These are phyloP conservation scores for Batkoa obscura DNA, from an alignment of 371 early-diverging fungal genomes.

Conservation along the genomic window DNA sequence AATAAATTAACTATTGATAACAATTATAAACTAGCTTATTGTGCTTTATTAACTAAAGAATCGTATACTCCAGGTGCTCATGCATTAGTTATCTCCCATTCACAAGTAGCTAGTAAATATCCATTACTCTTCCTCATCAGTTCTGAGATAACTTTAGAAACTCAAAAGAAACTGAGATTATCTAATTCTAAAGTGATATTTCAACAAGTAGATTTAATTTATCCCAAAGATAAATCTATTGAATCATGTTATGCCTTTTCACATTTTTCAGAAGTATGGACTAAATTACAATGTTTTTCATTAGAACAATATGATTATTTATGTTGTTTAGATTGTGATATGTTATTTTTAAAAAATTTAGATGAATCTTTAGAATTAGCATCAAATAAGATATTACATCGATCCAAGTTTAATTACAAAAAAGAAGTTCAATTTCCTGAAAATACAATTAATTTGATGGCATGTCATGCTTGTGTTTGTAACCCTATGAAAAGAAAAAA, in stretches of 20 bases:
- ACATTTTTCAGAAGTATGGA: neutral
- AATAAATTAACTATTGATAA: too few species aligned
- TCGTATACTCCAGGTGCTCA: too few species aligned
- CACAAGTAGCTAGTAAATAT: too few species aligned
- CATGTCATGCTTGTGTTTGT: constrained; percentile 1
- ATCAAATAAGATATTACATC: neutral
- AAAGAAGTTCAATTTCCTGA: neutral
- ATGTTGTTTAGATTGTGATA: neutral
- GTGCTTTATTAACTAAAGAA: too few species aligned
- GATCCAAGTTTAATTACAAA: neutral
- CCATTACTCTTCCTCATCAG: too few species aligned
- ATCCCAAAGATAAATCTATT: too few species aligned
- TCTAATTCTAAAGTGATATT: too few species aligned
- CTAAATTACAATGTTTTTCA: neutral
- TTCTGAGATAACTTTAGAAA: too few species aligned
- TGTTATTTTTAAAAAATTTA: neutral
- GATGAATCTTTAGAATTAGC: neutral
- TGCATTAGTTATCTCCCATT: too few species aligned
- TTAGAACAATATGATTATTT: neutral
- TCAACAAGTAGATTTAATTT: too few species aligned
- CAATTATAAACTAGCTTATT: too few species aligned
- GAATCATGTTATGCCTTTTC: neutral
- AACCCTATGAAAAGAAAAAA: neutral
- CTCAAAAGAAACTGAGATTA: too few species aligned
- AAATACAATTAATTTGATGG: neutral